Evolutionary conservation across 1,284 basidiomycete species (phyloP), one percentile per base, ranked within the genome.

Genomic region (Neonothopanus nambi): DNA sequence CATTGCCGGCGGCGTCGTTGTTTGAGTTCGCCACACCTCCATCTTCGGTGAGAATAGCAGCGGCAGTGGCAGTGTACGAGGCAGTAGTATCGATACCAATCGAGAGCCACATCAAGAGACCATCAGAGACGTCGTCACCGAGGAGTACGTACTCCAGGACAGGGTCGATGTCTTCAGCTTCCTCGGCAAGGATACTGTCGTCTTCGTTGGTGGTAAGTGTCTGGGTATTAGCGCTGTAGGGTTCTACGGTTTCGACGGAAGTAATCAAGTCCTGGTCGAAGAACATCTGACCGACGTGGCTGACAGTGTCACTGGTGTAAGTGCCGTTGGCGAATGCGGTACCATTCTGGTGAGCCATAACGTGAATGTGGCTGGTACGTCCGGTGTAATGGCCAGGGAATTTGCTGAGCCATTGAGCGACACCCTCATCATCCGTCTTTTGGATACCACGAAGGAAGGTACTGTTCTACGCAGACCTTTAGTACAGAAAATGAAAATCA

Each of bases 281-380:
- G 51, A 61, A 61, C 20, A 61, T 18, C 51, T 63, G 61, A 8
- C 59, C 59, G 52, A 63, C 55, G 58, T 59, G 58, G 18, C 43
- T 35, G 24, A 58, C 56, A 43, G 46, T 57, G 7, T 39, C 49
- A 30, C 48, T 52, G 46, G 39, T 26, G 48, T 50, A 38, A 28
- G 56, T 57, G 24, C 55, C 55, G 47, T 61, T 61, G 8, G 20
- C 23, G 45, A 48, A 47, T 17, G 51, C 20, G n/a, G 54, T 57
- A 18, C 52, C 46, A 26, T 59, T 54, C 12, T 42, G 44, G 44
- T 62, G 54, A n/a, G 57, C 55, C 18, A 56, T 39, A 42, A 59
- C 51, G 43, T 62, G 61, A 43, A 60, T 59, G 44, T 62, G 61
- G 7, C 55, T 37, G 8, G 61, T 44, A 42, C 61, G 57, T 20